A percentile compares a stretch with the other conserved stretches of the same genome.
phyloP scores from a whole-genome alignment of 2,329 filamentous ascomycete genomes.

The Xylariomycetidae sp. region DNA sequence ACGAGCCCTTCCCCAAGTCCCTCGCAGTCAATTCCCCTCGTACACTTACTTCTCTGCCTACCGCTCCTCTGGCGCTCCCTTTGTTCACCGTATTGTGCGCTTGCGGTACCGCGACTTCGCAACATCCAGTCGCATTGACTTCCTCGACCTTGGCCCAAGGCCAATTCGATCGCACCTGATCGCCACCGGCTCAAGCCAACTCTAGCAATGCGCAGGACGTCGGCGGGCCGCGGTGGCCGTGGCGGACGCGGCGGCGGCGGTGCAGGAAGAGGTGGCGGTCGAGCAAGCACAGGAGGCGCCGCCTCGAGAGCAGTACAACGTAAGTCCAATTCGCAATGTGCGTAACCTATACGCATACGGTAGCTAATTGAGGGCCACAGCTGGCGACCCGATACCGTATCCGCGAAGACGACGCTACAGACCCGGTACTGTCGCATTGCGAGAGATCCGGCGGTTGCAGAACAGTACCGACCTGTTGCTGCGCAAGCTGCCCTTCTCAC shows the following conservation, averaged over 20 bases:
- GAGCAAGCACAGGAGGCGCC: conserved; percentile 5
- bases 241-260: conserved; percentile 13
- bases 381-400: conserved; percentile 66
- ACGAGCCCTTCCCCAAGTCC: no score
- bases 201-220: no score
- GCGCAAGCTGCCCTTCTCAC: conserved; percentile 71
- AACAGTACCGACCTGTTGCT: conserved; percentile 83
- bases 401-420: conserved; percentile 59
- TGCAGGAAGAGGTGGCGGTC: conserved; percentile 15
- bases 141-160: no score
- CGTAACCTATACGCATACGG: conserved; percentile 19
- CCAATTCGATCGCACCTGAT: no score
- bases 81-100: no score
- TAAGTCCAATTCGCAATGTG: conserved; percentile 25
- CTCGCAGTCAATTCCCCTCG: no score
- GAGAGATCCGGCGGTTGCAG: conserved; percentile 89
- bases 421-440: conserved; percentile 78
- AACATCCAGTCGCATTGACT: no score
- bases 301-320: conserved; percentile 16
- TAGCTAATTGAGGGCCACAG: conserved; percentile 39
- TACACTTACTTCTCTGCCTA: no score
- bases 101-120: no score
- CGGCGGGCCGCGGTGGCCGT: conserved; percentile 3
- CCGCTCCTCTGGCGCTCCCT: no score
- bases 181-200: no score